A percentile compares a stretch with the other conserved stretches of the same genome.
Conservation (phyloP, 805 yeast species). For the Kuraishia ogatae region DNA sequence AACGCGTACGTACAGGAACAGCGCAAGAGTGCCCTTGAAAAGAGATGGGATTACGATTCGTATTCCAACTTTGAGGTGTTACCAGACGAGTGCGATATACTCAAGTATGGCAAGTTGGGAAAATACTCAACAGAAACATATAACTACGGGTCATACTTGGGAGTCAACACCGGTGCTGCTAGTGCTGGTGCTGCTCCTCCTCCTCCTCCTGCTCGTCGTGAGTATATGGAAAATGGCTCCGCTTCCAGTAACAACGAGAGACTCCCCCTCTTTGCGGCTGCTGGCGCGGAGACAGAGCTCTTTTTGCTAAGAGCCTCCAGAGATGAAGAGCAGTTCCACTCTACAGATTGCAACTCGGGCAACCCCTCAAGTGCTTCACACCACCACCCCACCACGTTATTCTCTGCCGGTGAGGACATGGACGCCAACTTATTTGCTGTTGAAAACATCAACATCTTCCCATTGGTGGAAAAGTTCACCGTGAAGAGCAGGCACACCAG, state of each 20-base stretch:
- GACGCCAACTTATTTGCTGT: conserved; percentile 36
- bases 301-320: too few species aligned
- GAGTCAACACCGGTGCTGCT: too few species aligned
- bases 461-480: conserved; percentile 87
- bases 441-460: conserved; percentile 63
- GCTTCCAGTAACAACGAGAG: too few species aligned
- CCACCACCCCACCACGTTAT: not conserved
- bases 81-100: conserved; percentile 3
- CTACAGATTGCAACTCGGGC: too few species aligned
- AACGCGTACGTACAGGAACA: conserved; percentile 17
- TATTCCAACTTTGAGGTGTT: conserved; percentile 25
- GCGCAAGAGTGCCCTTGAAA: conserved; percentile 15
- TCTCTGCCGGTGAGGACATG: conserved; percentile 11
- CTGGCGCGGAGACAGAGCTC: too few species aligned
- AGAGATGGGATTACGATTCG: conserved; percentile 36
- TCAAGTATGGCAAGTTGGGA: not conserved
- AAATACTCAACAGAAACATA: not conserved
- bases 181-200: too few species aligned
- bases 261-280: too few species aligned
- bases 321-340: too few species aligned
- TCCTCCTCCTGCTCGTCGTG: too few species aligned
- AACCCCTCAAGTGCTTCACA: not conserved
- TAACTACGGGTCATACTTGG: not conserved
- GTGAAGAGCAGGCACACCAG: conserved; percentile 52
- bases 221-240: too few species aligned